These are phyloP conservation scores for Mucor circinelloides DNA, from an alignment of 371 early-diverging fungal genomes.

Conservation along the genomic window DNA sequence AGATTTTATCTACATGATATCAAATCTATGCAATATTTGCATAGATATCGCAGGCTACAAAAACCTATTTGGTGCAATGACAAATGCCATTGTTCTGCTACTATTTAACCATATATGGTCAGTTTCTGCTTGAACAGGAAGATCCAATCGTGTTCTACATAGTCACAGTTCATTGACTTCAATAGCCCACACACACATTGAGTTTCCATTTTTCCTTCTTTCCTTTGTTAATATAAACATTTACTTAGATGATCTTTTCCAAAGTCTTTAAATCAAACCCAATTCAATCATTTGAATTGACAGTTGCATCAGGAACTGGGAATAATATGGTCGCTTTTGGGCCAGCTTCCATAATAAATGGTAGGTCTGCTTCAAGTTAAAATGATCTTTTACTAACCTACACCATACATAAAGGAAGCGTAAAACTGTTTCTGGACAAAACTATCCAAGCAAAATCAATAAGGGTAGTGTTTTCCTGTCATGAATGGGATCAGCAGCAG, in stretches of 20 bases:
- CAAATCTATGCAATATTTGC: neutral
- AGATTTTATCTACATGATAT: no score
- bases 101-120: neutral
- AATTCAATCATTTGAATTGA: slow-evolving; percentile 31
- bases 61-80: neutral
- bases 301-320: slow-evolving; percentile 27
- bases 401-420: slow-evolving; percentile 25
- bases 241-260: slow-evolving; percentile 27
- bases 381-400: neutral
- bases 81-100: no score
- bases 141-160: neutral
- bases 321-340: slow-evolving; percentile 41
- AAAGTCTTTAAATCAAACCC: slow-evolving; percentile 27
- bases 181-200: neutral
- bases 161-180: neutral
- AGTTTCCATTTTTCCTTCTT: slow-evolving; percentile 13
- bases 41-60: neutral
- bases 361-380: slow-evolving; percentile 17
- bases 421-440: slow-evolving; percentile 38
- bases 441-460: slow-evolving; percentile 31
- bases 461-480: slow-evolving; percentile 38
- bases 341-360: slow-evolving; percentile 47
- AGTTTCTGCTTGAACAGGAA: neutral
- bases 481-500: slow-evolving; percentile 25
- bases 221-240: neutral